Percentiles rank a stretch among this genome's conserved stretches.
Conservation (phyloP, 257 asterid genomes). For the Fraxinus cuspidata region DNA sequence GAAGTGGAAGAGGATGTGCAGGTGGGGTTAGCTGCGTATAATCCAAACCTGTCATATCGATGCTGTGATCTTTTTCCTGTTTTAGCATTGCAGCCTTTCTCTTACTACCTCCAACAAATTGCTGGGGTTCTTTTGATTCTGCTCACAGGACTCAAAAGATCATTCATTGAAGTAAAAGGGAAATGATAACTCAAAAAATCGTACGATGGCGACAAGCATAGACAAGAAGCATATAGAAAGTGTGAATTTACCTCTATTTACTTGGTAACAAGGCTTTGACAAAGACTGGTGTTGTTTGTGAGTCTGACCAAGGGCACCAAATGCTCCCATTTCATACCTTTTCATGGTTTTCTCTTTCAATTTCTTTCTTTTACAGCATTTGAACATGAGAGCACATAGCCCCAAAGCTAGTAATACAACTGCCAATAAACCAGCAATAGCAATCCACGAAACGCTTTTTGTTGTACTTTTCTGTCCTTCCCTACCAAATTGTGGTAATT, state of each 20-base stretch:
- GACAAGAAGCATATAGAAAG: neutral
- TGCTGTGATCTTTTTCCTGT: conserved; percentile 46
- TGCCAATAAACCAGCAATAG: conserved; percentile 51
- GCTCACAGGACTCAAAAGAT: conserved; percentile 26
- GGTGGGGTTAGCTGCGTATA: conserved; percentile 40
- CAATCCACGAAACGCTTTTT: conserved; percentile 49
- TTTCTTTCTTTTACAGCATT: conserved; percentile 46
- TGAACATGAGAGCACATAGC: conserved; percentile 47
- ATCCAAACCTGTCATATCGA: conserved; percentile 40
- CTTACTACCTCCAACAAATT: conserved; percentile 37
- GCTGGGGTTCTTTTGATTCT: conserved; percentile 38
- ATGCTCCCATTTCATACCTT: conserved; percentile 35
- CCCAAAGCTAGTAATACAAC: conserved; percentile 46
- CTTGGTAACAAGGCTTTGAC: conserved; percentile 42
- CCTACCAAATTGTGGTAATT: conserved; percentile 35
- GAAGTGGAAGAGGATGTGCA: conserved; percentile 59
- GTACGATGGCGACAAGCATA: neutral
- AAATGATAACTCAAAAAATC: conserved; percentile 1
- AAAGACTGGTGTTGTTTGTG: conserved; percentile 37
- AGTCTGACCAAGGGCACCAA: conserved; percentile 30
- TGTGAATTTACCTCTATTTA: conserved; percentile 44
- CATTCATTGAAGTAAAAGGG: neutral
- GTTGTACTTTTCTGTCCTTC: conserved; percentile 31
- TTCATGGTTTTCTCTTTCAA: conserved; percentile 29
- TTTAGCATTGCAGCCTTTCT: conserved; percentile 32